Base-by-base conservation (phyloP, 805 yeast species). In the Yarrowia phangngaensis region DNA sequence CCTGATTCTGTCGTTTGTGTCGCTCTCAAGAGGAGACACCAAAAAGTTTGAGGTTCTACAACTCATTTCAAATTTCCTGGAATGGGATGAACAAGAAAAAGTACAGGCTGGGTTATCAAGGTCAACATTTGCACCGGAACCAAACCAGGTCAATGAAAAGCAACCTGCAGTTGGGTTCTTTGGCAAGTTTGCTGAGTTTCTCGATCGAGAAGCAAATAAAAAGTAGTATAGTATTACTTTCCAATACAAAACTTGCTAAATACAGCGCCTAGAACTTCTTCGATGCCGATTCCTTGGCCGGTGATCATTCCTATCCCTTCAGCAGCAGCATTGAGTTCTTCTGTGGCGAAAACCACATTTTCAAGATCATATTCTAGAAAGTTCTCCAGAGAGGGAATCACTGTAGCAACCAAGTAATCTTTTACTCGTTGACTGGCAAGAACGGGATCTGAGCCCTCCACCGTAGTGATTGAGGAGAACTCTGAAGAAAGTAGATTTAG, bases 231-330 rank as follows among this genome's bases (percentile, higher is more conserved):
- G 12, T 8, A 8, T 55, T 67, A 90, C 64, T 90, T 90, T 0
- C 98, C 98, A 16, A 92, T 87, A 64, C 98, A 92, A 62, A 92
- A 92, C 53, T 79, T 83, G 2, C 95, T 80, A 60, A 92, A 92
- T 0, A 92, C 92, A 1, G 85, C 90, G 0, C 92, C 96, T 4
- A 92, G 68, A 0, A 92, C 79, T 60, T 92, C 97, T 57, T 92
- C 97, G 0, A 89, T 73, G 0, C 95, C 95, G 11, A 90, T 78
- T 0, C 86, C 76, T 29, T 84, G 84, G 1, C 97, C 98, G 0
- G 97, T 89, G 19, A 92, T 84, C 59, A 81, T 84, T 0, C 97
- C 97, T 28, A 92, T 83, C 0, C 96, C 96, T 11, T 82, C 87
- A 14, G 82, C 79, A 0, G 95, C 79, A 41, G 74, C 74, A 40